phyloP scores from a whole-genome alignment of 2,329 filamentous ascomycete species.

The Didymosphaeria variabile region DNA sequence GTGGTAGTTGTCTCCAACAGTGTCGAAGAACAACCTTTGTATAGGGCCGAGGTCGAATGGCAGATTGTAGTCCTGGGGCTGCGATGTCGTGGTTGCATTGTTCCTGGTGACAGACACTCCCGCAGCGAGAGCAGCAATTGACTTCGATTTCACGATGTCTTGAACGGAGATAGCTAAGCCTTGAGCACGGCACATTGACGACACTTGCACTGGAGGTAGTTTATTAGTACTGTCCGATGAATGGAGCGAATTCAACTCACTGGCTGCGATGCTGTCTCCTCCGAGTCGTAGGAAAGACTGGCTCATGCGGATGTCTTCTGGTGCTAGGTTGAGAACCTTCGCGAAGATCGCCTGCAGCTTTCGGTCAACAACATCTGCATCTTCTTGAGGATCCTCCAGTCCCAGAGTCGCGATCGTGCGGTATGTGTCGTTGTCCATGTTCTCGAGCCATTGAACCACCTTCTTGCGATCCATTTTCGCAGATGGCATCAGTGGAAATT shows the following conservation, averaged over 20 bases:
- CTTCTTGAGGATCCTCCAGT: slow-evolving; percentile 22
- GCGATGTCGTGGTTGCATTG: neutral
- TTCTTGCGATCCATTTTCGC: slow-evolving; percentile 44
- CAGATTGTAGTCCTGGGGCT: slow-evolving; percentile 30
- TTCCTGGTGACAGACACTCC: slow-evolving; percentile 25
- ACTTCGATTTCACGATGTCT: slow-evolving; percentile 45
- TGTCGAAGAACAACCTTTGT: slow-evolving; percentile 40
- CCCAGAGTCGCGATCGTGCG: slow-evolving; percentile 37
- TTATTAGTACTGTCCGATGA: too few relatives aligned
- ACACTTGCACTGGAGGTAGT: slow-evolving; percentile 36
- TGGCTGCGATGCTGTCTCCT: slow-evolving; percentile 48
- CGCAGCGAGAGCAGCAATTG: slow-evolving; percentile 38
- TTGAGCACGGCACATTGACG: slow-evolving; percentile 41
- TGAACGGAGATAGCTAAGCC: slow-evolving; percentile 43
- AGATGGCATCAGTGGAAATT: slow-evolving; percentile 43
- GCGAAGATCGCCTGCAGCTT: slow-evolving; percentile 44
- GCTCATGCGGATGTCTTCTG: slow-evolving; percentile 40
- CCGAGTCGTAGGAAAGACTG: slow-evolving; percentile 47
- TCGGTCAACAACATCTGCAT: slow-evolving; percentile 31
- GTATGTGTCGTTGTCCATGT: slow-evolving; percentile 41
- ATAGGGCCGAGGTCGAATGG: slow-evolving; percentile 44
- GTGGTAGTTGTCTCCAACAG: slow-evolving; percentile 35
- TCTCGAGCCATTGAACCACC: slow-evolving; percentile 41
- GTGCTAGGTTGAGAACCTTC: slow-evolving; percentile 38
- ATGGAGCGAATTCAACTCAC: too few relatives aligned